These are phyloP conservation scores for Fusarium foetens DNA, from an alignment of 2,329 filamentous ascomycete genomes.

Conservation along the genomic window DNA sequence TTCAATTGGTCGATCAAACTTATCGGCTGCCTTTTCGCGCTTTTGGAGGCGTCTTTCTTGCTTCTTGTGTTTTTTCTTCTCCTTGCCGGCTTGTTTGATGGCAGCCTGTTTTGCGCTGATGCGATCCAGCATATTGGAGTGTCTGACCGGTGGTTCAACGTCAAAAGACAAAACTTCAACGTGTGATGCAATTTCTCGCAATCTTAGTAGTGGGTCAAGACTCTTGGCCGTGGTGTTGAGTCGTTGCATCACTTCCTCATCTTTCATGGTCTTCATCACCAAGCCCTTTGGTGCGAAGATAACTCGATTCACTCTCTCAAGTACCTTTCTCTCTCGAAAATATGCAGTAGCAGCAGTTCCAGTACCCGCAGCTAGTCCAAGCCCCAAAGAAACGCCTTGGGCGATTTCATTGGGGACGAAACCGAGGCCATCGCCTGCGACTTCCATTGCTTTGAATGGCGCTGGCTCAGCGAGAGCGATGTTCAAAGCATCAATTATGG, in stretches of 20 bases:
- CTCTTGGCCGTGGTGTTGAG: constrained; percentile 1
- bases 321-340: neutral
- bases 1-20: neutral
- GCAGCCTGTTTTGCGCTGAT: constrained; percentile 20
- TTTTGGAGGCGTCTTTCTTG: neutral
- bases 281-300: constrained; percentile 11
- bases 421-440: constrained; percentile 9
- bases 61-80: constrained; percentile 10
- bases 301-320: neutral
- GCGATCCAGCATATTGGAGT: constrained; percentile 9
- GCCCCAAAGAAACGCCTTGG: constrained; percentile 8
- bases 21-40: neutral
- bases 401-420: constrained; percentile 4
- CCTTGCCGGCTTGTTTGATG: neutral
- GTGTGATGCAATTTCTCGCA: neutral
- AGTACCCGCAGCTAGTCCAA: constrained; percentile 7
- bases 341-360: constrained; percentile 11
- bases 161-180: neutral
- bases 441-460: neutral
- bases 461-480: constrained; percentile 8
- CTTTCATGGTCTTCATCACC: constrained; percentile 10
- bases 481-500: neutral
- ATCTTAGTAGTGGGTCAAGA: neutral
- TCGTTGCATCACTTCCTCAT: constrained; percentile 5
- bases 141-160: neutral